Evolutionary conservation across 768 basidiomycete genomes (phyloP).

Genomic region (Fistulinella prunicolor): DNA sequence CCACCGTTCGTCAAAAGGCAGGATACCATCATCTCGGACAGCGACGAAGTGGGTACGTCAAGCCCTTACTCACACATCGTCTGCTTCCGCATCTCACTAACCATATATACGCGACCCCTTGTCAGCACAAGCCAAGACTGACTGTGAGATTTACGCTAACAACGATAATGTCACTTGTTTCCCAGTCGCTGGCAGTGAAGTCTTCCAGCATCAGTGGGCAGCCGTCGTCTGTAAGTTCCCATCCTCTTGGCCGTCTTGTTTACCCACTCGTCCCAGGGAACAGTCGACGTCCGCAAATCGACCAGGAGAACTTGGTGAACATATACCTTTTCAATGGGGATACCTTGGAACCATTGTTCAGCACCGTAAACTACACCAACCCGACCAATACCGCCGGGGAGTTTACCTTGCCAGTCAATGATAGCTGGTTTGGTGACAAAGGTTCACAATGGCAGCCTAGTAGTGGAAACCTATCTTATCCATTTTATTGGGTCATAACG

Average conservation of each 20-base stretch:
- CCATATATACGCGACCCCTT: slow-evolving; percentile 2
- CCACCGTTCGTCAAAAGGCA: slow-evolving; percentile 21
- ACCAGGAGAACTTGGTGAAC: slow-evolving; percentile 62
- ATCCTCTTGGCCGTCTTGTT: neutral
- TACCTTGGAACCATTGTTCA: slow-evolving; percentile 47
- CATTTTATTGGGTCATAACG: slow-evolving; percentile 80
- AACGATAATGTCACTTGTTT: slow-evolving; percentile 80
- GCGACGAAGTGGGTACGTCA: slow-evolving; percentile 26
- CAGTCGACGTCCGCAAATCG: slow-evolving; percentile 61
- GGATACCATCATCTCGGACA: slow-evolving; percentile 25
- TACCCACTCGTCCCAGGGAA: slow-evolving; percentile 56
- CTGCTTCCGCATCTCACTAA: slow-evolving; percentile 10
- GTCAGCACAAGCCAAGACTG: slow-evolving; percentile 37
- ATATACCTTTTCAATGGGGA: slow-evolving; percentile 78
- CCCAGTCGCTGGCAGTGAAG: slow-evolving; percentile 50
- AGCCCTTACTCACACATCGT: slow-evolving; percentile 4
- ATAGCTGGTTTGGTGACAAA: slow-evolving; percentile 66
- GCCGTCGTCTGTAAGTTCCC: slow-evolving; percentile 64
- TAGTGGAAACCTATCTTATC: slow-evolving; percentile 50
- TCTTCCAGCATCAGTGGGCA: slow-evolving; percentile 74
- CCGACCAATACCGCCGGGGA: slow-evolving; percentile 56
- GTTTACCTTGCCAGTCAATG: slow-evolving; percentile 58
- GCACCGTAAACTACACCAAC: slow-evolving; percentile 45
- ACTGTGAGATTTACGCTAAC: slow-evolving; percentile 56
- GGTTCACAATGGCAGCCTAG: slow-evolving; percentile 48